Percentiles rank a stretch among this genome's conserved stretches.
phyloP scores from a whole-genome alignment of 306 rosid species.

The Amphicarpaea edgeworthii region DNA sequence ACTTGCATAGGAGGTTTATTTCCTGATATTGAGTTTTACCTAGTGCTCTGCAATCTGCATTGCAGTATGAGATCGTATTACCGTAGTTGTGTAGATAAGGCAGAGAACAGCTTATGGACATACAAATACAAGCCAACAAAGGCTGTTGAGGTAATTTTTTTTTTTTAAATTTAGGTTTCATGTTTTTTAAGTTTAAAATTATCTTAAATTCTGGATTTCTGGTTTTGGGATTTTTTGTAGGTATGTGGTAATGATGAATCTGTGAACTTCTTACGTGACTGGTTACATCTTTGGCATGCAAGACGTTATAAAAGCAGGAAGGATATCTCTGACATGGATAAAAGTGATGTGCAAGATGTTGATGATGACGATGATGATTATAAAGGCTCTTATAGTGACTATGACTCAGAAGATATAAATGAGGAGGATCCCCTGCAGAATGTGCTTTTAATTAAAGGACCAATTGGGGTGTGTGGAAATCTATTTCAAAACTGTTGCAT shows the following conservation, averaged over 20 bases:
- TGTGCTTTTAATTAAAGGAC: slow-evolving; percentile 91
- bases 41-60: slow-evolving; percentile 45
- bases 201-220: slow-evolving; percentile 17
- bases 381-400: slow-evolving; percentile 62
- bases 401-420: slow-evolving; percentile 63
- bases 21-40: slow-evolving; percentile 30
- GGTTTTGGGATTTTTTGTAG: slow-evolving; percentile 57
- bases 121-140: slow-evolving; percentile 80
- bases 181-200: slow-evolving; percentile 4
- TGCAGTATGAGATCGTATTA: slow-evolving; percentile 72
- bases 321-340: slow-evolving; percentile 48
- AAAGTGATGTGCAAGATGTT: slow-evolving; percentile 44
- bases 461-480: slow-evolving; percentile 73
- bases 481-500: slow-evolving; percentile 31
- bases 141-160: slow-evolving; percentile 65
- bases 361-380: slow-evolving; percentile 48
- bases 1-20: slow-evolving; percentile 31
- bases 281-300: slow-evolving; percentile 83
- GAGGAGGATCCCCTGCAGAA: slow-evolving; percentile 69
- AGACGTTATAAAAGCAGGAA: slow-evolving; percentile 56
- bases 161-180: slow-evolving; percentile 29
- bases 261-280: slow-evolving; percentile 75
- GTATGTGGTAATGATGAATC: slow-evolving; percentile 89
- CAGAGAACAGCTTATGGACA: slow-evolving; percentile 69
- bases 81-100: slow-evolving; percentile 54